phyloP scores from a whole-genome alignment of 2,329 filamentous ascomycete genomes.

The Emydomyces testavorans region DNA sequence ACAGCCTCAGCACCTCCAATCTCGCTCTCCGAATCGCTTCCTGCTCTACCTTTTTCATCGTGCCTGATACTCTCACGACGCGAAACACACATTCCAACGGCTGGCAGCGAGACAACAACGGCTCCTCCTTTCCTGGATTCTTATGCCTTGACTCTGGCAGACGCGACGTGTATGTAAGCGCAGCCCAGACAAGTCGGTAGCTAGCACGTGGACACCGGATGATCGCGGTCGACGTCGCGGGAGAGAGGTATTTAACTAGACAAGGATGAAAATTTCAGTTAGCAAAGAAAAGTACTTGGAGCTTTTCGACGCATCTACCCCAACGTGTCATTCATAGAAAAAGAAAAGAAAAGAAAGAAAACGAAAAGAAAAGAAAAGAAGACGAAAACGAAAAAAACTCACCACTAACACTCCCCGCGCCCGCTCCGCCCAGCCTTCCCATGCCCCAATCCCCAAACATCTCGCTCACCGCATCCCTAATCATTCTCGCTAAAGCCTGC shows the following conservation, averaged over 20 bases:
- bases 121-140: background rate
- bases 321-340: too few species aligned
- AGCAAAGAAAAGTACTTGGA: background rate
- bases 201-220: slow-evolving; percentile 70
- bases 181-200: slow-evolving; percentile 81
- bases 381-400: slow-evolving; percentile 19
- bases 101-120: slow-evolving; percentile 11
- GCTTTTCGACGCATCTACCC: background rate
- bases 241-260: slow-evolving; percentile 80
- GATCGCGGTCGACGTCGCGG: slow-evolving; percentile 89
- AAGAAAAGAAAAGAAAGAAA: background rate
- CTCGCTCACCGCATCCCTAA: slow-evolving; percentile 57
- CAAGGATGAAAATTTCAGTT: background rate
- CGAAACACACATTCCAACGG: slow-evolving; percentile 58
- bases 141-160: slow-evolving; percentile 49
- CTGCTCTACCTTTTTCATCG: slow-evolving; percentile 82
- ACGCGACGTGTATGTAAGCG: slow-evolving; percentile 65
- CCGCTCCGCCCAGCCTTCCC: slow-evolving; percentile 46
- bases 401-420: slow-evolving; percentile 60
- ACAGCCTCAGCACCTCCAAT: slow-evolving; percentile 56
- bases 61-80: slow-evolving; percentile 80
- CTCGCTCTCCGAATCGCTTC: slow-evolving; percentile 73
- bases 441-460: slow-evolving; percentile 84
- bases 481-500: slow-evolving; percentile 53
- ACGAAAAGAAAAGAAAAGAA: background rate